phyloP scores from a whole-genome alignment of 2,329 filamentous ascomycete genomes.

The Fusarium sp. region DNA sequence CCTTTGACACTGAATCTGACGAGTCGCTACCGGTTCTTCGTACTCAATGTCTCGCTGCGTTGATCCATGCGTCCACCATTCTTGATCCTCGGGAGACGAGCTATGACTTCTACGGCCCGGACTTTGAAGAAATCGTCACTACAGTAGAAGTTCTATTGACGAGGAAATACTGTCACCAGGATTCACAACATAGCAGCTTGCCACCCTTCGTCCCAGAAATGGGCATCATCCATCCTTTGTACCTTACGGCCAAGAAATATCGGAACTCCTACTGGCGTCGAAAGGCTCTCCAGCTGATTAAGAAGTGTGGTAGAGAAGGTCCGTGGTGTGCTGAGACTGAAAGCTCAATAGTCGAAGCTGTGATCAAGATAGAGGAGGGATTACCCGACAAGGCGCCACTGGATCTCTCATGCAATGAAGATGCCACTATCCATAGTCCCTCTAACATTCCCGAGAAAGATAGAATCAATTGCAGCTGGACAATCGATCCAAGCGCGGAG shows the following conservation, averaged over 20 bases:
- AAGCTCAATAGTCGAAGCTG: neutral
- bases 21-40: slow-evolving; percentile 35
- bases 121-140: slow-evolving; percentile 39
- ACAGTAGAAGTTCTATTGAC: neutral
- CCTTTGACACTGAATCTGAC: rapidly evolving
- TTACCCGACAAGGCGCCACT: neutral
- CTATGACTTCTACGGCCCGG: slow-evolving; percentile 32
- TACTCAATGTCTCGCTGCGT: slow-evolving; percentile 28
- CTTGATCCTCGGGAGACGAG: slow-evolving; percentile 31
- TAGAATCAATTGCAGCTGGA: slow-evolving; percentile 6
- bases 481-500: neutral
- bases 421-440: neutral
- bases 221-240: slow-evolving; percentile 35
- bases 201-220: slow-evolving; percentile 36
- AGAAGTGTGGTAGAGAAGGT: slow-evolving; percentile 26
- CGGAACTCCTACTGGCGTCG: slow-evolving; percentile 32
- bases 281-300: slow-evolving; percentile 21
- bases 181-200: neutral
- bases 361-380: slow-evolving; percentile 30
- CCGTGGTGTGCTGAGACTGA: slow-evolving; percentile 39
- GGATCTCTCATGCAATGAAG: neutral
- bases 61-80: slow-evolving; percentile 22
- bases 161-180: neutral
- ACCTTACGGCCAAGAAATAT: slow-evolving; percentile 34
- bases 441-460: slow-evolving; percentile 1